Percentiles rank a stretch among this genome's conserved stretches.
These are phyloP conservation scores for Globisporangium heterothallicum DNA, from an alignment of 352 stramenopile genomes.

Conservation along the genomic window DNA sequence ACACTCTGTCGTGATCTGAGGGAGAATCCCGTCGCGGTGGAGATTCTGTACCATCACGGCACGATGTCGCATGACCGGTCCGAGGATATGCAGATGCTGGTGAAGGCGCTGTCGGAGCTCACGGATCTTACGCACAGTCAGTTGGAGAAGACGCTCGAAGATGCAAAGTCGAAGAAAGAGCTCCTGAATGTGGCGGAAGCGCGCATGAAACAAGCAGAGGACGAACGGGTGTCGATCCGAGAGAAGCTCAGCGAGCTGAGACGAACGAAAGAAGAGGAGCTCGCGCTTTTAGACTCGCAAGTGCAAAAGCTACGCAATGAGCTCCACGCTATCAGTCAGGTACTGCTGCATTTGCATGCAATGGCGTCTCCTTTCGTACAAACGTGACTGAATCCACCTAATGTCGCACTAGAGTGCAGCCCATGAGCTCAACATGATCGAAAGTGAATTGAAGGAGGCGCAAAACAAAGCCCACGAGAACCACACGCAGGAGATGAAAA, in stretches of 20 bases:
- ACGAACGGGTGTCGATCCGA: slow-evolving; percentile 68
- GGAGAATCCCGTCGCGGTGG: slow-evolving; percentile 65
- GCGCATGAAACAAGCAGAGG: slow-evolving; percentile 77
- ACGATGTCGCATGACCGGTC: slow-evolving; percentile 44
- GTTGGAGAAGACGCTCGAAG: slow-evolving; percentile 81
- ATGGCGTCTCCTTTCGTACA: not conserved
- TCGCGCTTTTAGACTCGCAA: slow-evolving; percentile 69
- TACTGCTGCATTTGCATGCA: slow-evolving; percentile 5
- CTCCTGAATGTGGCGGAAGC: slow-evolving; percentile 69
- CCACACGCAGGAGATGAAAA: slow-evolving; percentile 77
- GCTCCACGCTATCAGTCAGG: slow-evolving; percentile 68
- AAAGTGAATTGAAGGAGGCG: slow-evolving; percentile 68
- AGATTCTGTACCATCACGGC: slow-evolving; percentile 71
- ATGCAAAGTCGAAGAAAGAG: slow-evolving; percentile 80
- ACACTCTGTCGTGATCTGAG: slow-evolving; percentile 64
- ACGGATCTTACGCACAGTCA: slow-evolving; percentile 72
- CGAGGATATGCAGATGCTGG: slow-evolving; percentile 65
- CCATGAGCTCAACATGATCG: slow-evolving; percentile 73
- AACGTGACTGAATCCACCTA: not conserved
- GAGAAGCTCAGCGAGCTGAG: slow-evolving; percentile 73
- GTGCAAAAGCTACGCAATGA: slow-evolving; percentile 81
- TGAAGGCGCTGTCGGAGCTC: slow-evolving; percentile 75
- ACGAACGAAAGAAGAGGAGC: slow-evolving; percentile 80
- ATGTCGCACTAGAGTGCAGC: slow-evolving; percentile 32
- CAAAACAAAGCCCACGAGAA: slow-evolving; percentile 68